Base-by-base conservation (phyloP, 2,329 filamentous ascomycete species). In the Xylariomycetidae sp. region DNA sequence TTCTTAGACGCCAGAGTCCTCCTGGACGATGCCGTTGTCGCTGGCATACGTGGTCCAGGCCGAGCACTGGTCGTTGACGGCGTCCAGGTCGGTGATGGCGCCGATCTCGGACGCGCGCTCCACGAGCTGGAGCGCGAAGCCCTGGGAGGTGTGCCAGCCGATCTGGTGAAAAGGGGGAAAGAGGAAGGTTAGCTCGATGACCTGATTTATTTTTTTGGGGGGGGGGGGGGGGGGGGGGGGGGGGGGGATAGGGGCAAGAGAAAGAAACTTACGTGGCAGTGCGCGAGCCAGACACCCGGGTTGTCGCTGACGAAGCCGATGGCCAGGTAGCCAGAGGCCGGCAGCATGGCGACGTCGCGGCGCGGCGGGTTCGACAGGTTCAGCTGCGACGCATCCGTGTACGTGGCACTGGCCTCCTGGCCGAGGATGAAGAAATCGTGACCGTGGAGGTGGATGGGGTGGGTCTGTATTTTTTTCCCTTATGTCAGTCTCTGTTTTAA, bases 121-220 rank as follows among this genome's bases (percentile, higher is more conserved):
- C 30, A 77, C 45, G 45, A 77, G 71, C 52, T 78, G 73, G 27
- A 76, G 54, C 3, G 65, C 70, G 12, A 77, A 63, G 27, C 70
- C 72, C 42, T 67, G 62, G 23, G 52, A 56, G 13, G 70, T 62
- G 48, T 77, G 72, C 69, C 64, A 71, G 23, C 63, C 63, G 40
- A 71, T 69, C 49, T 68, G 56, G 43, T 13, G 10, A 12, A 16
- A 15, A 16, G 16, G 29, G 5, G 18, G n/a, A n/a, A n/a, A n/a
- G n/a, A n/a, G n/a, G n/a, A n/a, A n/a, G n/a, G n/a, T n/a, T n/a
- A n/a, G n/a, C n/a, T n/a, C n/a, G n/a, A n/a, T n/a, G n/a, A n/a
- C n/a, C n/a, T n/a, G n/a, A n/a, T n/a, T 8, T 3, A 16, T 11
- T 17, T 27, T 25, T n/a, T 17, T n/a, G 6, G 5, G 11, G n/a